A percentile compares a stretch with the other conserved stretches of the same genome.
These are phyloP conservation scores for Plasmopara viticola DNA, from an alignment of 352 stramenopile genomes.

Conservation along the genomic window DNA sequence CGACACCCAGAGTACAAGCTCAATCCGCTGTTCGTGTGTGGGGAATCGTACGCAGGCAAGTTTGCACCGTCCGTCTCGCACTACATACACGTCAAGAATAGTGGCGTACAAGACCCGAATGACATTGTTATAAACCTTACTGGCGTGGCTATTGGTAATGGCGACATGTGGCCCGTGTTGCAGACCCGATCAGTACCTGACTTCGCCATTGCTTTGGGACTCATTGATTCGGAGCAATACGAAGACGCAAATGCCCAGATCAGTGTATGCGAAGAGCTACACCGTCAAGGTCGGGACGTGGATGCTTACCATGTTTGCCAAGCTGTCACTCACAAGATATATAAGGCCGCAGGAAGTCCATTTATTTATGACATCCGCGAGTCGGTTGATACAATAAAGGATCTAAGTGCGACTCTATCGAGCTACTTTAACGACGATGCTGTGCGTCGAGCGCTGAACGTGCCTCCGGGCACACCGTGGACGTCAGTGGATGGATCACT, in stretches of 20 bases:
- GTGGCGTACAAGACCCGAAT: constrained; percentile 10
- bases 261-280: constrained; percentile 66
- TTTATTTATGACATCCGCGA: constrained; percentile 84
- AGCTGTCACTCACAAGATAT: constrained; percentile 68
- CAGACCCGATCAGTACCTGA: constrained; percentile 77
- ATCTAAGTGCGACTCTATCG: constrained; percentile 41
- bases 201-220: constrained; percentile 68
- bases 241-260: constrained; percentile 67
- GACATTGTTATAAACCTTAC: constrained; percentile 68
- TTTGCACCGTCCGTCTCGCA: constrained; percentile 93
- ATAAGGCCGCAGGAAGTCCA: constrained; percentile 63
- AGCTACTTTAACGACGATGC: constrained; percentile 81
- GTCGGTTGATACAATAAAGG: constrained; percentile 45
- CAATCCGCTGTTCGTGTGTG: constrained; percentile 60
- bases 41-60: constrained; percentile 96
- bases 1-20: constrained; percentile 79
- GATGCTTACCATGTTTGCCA: constrained; percentile 72
- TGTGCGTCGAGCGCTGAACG: constrained; percentile 83
- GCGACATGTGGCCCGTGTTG: constrained; percentile 76
- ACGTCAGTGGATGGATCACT: constrained; percentile 52
- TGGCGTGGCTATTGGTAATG: constrained; percentile 89
- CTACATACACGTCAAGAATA: constrained; percentile 90
- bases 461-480: constrained; percentile 60
- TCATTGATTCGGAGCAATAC: constrained; percentile 83
- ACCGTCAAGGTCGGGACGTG: constrained; percentile 62